phyloP scores from a whole-genome alignment of 768 basidiomycete genomes.

The Mycena epipterygia region DNA sequence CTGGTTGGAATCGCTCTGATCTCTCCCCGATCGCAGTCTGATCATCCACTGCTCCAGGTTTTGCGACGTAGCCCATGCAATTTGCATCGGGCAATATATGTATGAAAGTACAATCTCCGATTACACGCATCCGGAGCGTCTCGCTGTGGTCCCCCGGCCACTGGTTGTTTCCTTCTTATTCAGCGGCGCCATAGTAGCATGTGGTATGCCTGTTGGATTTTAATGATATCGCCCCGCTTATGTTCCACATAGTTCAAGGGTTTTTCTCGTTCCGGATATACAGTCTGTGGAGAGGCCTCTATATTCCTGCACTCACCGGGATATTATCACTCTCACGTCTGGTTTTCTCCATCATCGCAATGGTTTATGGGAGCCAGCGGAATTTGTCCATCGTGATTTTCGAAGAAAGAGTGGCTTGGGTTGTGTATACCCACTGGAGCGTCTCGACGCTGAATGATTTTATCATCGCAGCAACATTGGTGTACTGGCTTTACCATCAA shows the following conservation, averaged over 20 bases:
- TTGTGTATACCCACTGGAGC: too few relatives aligned
- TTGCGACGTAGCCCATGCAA: not conserved
- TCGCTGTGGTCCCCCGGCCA: not conserved
- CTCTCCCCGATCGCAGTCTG: too few relatives aligned
- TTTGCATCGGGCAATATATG: constrained; percentile 11
- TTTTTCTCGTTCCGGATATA: constrained; percentile 28
- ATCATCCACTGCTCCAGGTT: constrained; percentile 4
- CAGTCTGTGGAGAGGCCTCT: not conserved
- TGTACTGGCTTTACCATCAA: too few relatives aligned
- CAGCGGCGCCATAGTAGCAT: not conserved
- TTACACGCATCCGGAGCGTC: not conserved
- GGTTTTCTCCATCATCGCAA: not conserved
- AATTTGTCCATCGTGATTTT: not conserved
- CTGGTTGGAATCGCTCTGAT: too few relatives aligned
- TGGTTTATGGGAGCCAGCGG: not conserved
- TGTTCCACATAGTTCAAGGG: constrained; percentile 6
- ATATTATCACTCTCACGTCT: not conserved
- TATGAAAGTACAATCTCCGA: not conserved
- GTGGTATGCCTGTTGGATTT: not conserved
- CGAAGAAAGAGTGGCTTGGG: too few relatives aligned
- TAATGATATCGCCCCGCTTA: too few relatives aligned
- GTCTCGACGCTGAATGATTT: too few relatives aligned
- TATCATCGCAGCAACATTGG: too few relatives aligned
- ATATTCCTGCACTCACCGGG: not conserved
- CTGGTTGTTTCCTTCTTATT: not conserved